phyloP scores from a whole-genome alignment of 2,329 filamentous ascomycete species.

The Aspergillus aculeatinus region DNA sequence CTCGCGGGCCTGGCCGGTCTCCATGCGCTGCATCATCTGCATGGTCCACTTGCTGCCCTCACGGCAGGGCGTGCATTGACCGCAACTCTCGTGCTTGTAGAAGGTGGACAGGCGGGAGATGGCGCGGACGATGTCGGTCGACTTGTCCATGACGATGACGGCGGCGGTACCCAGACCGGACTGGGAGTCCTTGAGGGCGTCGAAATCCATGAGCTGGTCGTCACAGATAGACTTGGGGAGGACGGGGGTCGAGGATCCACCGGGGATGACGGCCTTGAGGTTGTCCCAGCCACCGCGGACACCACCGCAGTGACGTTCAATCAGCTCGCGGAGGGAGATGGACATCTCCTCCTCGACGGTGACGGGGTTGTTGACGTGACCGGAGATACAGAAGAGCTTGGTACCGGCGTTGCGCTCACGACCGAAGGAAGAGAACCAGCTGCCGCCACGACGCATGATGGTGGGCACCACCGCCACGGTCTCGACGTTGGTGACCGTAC shows the following conservation, averaged over 20 bases:
- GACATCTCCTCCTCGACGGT: slow-evolving; percentile 99
- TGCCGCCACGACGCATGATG: slow-evolving; percentile 86
- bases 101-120: slow-evolving; percentile 93
- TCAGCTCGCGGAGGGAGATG: slow-evolving; percentile 90
- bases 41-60: slow-evolving; percentile 99
- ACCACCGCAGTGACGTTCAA: slow-evolving; percentile 97
- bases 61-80: slow-evolving; percentile 98
- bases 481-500: slow-evolving; percentile 97
- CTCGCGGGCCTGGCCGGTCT: slow-evolving; percentile 81
- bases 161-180: slow-evolving; percentile 95
- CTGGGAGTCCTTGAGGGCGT: slow-evolving; percentile 95
- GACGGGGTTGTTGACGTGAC: slow-evolving; percentile 96
- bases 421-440: slow-evolving; percentile 91
- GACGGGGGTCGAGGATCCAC: slow-evolving; percentile 94
- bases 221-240: slow-evolving; percentile 88
- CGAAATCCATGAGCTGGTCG: slow-evolving; percentile 98
- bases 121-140: slow-evolving; percentile 88
- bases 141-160: slow-evolving; percentile 99
- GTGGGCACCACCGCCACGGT: slow-evolving; percentile 93
- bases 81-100: slow-evolving; percentile 97
- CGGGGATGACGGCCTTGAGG: slow-evolving; percentile 89
- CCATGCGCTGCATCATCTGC: slow-evolving; percentile 97
- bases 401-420: slow-evolving; percentile 96
- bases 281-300: slow-evolving; percentile 98
- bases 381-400: slow-evolving; percentile 97